These are phyloP conservation scores for Naganishia liquefaciens DNA, from an alignment of 1,284 basidiomycete species.

Conservation along the genomic window DNA sequence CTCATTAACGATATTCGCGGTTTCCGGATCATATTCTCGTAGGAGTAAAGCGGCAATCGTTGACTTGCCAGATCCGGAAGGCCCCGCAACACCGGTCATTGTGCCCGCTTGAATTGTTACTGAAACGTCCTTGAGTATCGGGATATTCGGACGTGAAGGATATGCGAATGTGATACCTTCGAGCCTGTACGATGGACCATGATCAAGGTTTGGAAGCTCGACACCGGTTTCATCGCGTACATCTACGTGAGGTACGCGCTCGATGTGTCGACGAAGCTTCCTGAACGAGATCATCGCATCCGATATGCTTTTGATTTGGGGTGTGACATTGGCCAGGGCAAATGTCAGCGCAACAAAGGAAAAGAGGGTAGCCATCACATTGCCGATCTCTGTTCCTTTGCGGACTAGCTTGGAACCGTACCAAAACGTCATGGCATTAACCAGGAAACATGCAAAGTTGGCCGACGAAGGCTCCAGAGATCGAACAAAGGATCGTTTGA, in stretches of 20 bases:
- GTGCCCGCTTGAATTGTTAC: slow-evolving; percentile 49
- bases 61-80: slow-evolving; percentile 55
- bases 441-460: slow-evolving; percentile 40
- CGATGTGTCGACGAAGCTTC: slow-evolving; percentile 45
- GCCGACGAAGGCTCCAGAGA: slow-evolving; percentile 42
- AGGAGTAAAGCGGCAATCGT: slow-evolving; percentile 54
- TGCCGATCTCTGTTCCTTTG: slow-evolving; percentile 36
- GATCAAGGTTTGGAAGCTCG: slow-evolving; percentile 25
- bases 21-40: slow-evolving; percentile 54
- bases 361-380: slow-evolving; percentile 41
- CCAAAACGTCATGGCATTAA: slow-evolving; percentile 41
- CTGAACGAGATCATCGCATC: slow-evolving; percentile 34
- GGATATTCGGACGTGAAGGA: slow-evolving; percentile 55
- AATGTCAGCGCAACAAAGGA: too few species aligned
- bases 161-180: slow-evolving; percentile 55
- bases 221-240: slow-evolving; percentile 40
- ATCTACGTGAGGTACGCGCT: slow-evolving; percentile 47
- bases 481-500: slow-evolving; percentile 38
- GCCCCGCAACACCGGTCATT: slow-evolving; percentile 55
- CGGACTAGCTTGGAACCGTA: slow-evolving; percentile 53
- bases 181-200: slow-evolving; percentile 56
- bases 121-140: slow-evolving; percentile 60
- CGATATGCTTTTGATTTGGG: slow-evolving; percentile 44
- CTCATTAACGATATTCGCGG: slow-evolving; percentile 30
- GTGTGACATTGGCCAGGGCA: slow-evolving; percentile 43